Conservation (phyloP, 169 alveolate species). For the Cryptosporidium bovis region DNA sequence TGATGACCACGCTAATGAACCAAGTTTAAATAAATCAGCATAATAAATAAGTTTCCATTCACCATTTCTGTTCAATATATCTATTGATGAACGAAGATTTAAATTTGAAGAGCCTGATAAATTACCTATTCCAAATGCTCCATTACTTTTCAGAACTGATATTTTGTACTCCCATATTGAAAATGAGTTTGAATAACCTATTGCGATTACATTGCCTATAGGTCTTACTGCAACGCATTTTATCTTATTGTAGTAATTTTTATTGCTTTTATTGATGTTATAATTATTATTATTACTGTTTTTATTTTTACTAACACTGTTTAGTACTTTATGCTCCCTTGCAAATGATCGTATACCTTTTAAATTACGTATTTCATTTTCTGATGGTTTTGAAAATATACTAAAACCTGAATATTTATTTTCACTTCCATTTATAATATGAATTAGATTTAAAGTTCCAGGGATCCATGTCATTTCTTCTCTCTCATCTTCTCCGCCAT, state of each 20-base stretch:
- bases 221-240: conserved; percentile 45
- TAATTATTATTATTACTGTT: not conserved
- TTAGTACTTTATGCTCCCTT: conserved; percentile 20
- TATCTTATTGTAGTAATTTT: not conserved
- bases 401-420: conserved; percentile 5
- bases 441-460: conserved; percentile 32
- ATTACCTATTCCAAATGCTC: not conserved
- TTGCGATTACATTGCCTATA: conserved; percentile 47
- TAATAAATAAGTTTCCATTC: conserved; percentile 43
- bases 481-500: not conserved
- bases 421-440: not conserved
- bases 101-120: conserved; percentile 7
- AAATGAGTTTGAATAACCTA: conserved; percentile 32
- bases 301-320: not conserved
- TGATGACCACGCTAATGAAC: conserved; percentile 30
- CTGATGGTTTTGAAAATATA: conserved; percentile 36
- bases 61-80: conserved; percentile 21
- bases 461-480: conserved; percentile 69
- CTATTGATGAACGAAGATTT: conserved; percentile 20
- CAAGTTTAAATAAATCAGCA: conserved; percentile 24
- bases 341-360: conserved; percentile 29
- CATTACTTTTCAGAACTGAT: conserved; percentile 7
- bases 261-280: no score
- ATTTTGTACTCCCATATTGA: conserved; percentile 63
- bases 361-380: conserved; percentile 13